A percentile compares a stretch with the other conserved stretches of the same genome.
Evolutionary conservation across 2,329 filamentous ascomycete genomes (phyloP).

Genomic region (Coccinonectria pachysandricola): DNA sequence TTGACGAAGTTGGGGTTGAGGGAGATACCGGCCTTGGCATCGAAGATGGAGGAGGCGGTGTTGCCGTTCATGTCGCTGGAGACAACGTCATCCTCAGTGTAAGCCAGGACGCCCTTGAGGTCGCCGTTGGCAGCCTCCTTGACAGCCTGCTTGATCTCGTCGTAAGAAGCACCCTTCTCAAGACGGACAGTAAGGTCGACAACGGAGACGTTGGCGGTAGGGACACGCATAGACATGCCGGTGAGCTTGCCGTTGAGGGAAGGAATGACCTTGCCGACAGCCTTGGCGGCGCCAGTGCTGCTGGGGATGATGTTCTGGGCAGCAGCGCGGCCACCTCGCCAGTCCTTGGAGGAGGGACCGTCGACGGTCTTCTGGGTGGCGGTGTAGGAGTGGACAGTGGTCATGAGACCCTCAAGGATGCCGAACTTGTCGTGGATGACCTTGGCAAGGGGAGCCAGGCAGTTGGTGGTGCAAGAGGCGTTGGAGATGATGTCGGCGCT

Average conservation of each 20-base stretch:
- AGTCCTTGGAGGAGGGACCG: conserved; percentile 96
- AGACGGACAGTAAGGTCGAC: conserved; percentile 92
- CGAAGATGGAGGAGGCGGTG: conserved; percentile 92
- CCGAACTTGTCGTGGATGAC: conserved; percentile 97
- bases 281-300: conserved; percentile 99
- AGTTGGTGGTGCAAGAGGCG: conserved; percentile 99
- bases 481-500: conserved; percentile 94
- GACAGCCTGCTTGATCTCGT: conserved; percentile 85
- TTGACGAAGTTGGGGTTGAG: conserved; percentile 99
- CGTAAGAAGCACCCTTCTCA: conserved; percentile 80
- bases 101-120: conserved; percentile 85
- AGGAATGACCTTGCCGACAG: conserved; percentile 99
- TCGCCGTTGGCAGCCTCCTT: conserved; percentile 76
- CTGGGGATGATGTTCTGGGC: conserved; percentile 99
- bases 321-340: conserved; percentile 96
- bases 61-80: conserved; percentile 91
- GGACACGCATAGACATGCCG: conserved; percentile 99
- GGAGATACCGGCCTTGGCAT: conserved; percentile 97
- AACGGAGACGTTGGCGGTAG: conserved; percentile 96
- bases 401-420: conserved; percentile 99
- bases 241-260: conserved; percentile 98
- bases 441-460: conserved; percentile 98
- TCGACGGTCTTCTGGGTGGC: conserved; percentile 99
- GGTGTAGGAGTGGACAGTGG: conserved; percentile 99
- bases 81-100: conserved; percentile 96